Evolutionary conservation across 1,139 yeast genomes (phyloP), one percentile per base, ranked within the genome.

Genomic region (Kodamaea anthophila): DNA sequence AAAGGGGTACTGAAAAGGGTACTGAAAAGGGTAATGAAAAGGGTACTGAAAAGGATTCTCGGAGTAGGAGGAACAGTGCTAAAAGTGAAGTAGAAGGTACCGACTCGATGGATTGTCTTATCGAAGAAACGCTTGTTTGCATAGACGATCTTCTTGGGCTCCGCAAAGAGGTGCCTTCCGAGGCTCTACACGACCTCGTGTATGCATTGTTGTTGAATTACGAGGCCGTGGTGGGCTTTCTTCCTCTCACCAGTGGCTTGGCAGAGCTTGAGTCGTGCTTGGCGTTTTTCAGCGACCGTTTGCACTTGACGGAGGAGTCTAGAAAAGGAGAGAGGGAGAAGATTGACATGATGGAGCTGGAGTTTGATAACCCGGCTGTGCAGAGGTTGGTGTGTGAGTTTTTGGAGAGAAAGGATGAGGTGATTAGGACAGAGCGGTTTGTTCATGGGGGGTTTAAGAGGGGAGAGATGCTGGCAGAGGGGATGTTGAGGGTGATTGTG

Each of bases 131-230:
- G 2, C 44, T 58, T n/a, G 30, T 43, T 8, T 37, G 58, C 5
- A 27, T 60, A 14, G 53, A 56, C 26, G 24, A 39, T 3, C 34
- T 51, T 18, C 41, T 55, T 10, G 31, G 15, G 15, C 24, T 34
- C 13, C 23, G 25, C 14, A 6, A 6, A 3, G 12, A 16, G 7
- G 14, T 13, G 9, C 21, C 21, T 11, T 16, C 5, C 10, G 14
- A 23, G 1, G 21, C 28, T 5, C 23, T 21, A 13, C 49, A 47
- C 28, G 53, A 52, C 25, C 43, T 60, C 30, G 40, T 60, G 12
- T 59, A 59, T 37, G 46, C 53, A 23, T 47, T 65, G 7, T 44
- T 64, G 36, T 47, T 63, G 38, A 50, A 60, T 37, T 45, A 51
- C 38, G 51, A 59, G 28, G 24, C 43, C 30, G 28, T 42, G 33